A percentile compares a stretch with the other conserved stretches of the same genome.
Evolutionary conservation across 2,329 filamentous ascomycete genomes (phyloP).

Genomic region (Pestalotiopsis sp.): DNA sequence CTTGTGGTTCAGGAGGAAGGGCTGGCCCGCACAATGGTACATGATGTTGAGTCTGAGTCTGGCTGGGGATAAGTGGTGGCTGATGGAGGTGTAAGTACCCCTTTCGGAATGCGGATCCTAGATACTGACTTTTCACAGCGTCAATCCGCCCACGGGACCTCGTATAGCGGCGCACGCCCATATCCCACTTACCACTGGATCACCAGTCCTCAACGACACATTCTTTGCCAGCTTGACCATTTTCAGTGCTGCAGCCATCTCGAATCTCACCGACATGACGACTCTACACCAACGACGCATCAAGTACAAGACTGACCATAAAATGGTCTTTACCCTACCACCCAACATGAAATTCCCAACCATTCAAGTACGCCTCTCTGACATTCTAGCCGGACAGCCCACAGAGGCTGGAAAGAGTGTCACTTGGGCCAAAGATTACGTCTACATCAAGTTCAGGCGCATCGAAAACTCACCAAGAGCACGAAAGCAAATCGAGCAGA

Average conservation of each 20-base stretch:
- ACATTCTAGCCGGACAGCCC: conserved; percentile 34
- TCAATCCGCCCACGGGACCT: conserved; percentile 18
- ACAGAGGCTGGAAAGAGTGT: conserved; percentile 22
- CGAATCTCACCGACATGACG: conserved; percentile 51
- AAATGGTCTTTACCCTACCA: conserved; percentile 40
- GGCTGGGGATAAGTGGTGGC: conserved; percentile 78
- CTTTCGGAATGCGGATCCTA: not conserved
- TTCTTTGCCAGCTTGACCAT: conserved; percentile 58
- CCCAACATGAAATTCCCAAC: conserved; percentile 49
- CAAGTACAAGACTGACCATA: conserved; percentile 37
- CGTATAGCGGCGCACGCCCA: conserved; percentile 35
- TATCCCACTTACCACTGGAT: conserved; percentile 45
- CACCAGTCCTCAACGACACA: conserved; percentile 45
- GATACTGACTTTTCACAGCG: not conserved
- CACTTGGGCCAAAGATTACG: conserved; percentile 61
- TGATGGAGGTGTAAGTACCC: conserved; percentile 63
- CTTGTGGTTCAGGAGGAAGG: conserved; percentile 69
- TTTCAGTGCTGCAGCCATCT: conserved; percentile 53
- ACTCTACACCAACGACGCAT: conserved; percentile 48
- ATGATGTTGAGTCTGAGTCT: conserved; percentile 72
- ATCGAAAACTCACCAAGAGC: conserved; percentile 32
- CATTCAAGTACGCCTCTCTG: conserved; percentile 51
- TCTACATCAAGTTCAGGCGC: conserved; percentile 60
- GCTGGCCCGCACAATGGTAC: conserved; percentile 76
- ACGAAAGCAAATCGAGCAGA: conserved; percentile 12